These are phyloP conservation scores for Monascus purpureus DNA, from an alignment of 495 filamentous ascomycete genomes.

Conservation along the genomic window DNA sequence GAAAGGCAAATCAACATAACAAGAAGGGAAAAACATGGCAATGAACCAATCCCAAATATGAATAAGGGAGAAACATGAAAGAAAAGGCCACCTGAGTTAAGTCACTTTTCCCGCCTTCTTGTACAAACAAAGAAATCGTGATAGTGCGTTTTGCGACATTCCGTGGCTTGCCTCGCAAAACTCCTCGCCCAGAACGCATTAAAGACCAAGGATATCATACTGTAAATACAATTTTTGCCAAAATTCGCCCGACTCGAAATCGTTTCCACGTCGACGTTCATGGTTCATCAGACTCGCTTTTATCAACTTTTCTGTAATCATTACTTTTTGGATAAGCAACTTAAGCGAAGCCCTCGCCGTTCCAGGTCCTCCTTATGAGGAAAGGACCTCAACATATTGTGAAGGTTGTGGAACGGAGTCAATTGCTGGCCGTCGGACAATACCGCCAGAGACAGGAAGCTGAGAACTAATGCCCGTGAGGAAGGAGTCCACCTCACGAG, in stretches of 20 bases:
- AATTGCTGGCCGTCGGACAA: slow-evolving; percentile 65
- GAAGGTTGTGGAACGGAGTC: slow-evolving; percentile 27
- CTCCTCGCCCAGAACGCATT: background rate
- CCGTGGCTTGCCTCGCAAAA: background rate
- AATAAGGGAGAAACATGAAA: background rate
- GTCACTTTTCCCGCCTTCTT: background rate
- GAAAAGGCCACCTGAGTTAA: background rate
- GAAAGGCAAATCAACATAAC: too few species aligned
- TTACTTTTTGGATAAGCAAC: background rate
- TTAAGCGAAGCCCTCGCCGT: background rate
- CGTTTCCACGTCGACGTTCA: background rate
- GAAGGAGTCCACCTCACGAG: slow-evolving; percentile 86
- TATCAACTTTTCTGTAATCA: too few species aligned
- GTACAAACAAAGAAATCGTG: background rate
- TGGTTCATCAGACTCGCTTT: background rate
- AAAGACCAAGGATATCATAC: background rate
- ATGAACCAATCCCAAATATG: too few species aligned
- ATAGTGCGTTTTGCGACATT: background rate
- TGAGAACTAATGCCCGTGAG: slow-evolving; percentile 62
- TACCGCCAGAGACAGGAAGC: slow-evolving; percentile 88
- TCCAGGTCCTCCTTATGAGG: slow-evolving; percentile 3
- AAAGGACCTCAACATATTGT: too few species aligned
- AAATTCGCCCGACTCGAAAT: background rate
- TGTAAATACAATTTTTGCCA: background rate
- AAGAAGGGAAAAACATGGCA: background rate